Conservation (phyloP, 2,329 filamentous ascomycete species). For the Chaetomiaceae sp. region DNA sequence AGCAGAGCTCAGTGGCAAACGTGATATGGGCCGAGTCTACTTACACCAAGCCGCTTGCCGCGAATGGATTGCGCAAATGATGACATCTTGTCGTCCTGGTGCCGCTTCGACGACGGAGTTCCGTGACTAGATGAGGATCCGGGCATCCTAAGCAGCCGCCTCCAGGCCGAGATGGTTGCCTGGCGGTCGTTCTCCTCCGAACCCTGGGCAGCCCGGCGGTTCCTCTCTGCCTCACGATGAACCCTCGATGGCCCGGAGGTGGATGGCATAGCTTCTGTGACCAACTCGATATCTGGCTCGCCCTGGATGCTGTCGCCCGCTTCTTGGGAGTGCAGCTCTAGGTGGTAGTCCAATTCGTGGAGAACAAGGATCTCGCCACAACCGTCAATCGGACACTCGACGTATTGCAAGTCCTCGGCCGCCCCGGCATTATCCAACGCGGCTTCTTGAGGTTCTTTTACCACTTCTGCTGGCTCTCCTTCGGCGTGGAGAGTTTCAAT, state of each 20-base stretch:
- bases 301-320: slow-evolving; percentile 31
- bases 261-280: not conserved
- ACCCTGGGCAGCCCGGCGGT: slow-evolving; percentile 10
- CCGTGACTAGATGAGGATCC: slow-evolving; percentile 24
- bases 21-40: not conserved
- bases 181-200: slow-evolving; percentile 13
- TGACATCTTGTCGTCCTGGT: slow-evolving; percentile 4
- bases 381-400: slow-evolving; percentile 50
- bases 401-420: slow-evolving; percentile 38
- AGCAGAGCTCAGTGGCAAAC: not conserved
- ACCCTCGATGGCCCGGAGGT: slow-evolving; percentile 13
- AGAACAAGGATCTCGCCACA: slow-evolving; percentile 56
- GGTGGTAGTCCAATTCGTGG: slow-evolving; percentile 52
- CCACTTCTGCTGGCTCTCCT: slow-evolving; percentile 23
- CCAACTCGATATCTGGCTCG: not conserved
- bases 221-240: slow-evolving; percentile 17
- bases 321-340: slow-evolving; percentile 56
- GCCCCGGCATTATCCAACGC: slow-evolving; percentile 12
- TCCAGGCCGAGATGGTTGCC: slow-evolving; percentile 32
- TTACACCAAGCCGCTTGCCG: slow-evolving; percentile 25
- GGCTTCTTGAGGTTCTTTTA: slow-evolving; percentile 26
- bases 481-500: slow-evolving; percentile 30
- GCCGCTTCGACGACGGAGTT: not conserved
- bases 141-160: slow-evolving; percentile 25
- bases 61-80: not conserved